Evolutionary conservation across 495 filamentous ascomycete species (phyloP), one percentile per base, ranked within the genome.

Genomic region (Penicillium pulvis): DNA sequence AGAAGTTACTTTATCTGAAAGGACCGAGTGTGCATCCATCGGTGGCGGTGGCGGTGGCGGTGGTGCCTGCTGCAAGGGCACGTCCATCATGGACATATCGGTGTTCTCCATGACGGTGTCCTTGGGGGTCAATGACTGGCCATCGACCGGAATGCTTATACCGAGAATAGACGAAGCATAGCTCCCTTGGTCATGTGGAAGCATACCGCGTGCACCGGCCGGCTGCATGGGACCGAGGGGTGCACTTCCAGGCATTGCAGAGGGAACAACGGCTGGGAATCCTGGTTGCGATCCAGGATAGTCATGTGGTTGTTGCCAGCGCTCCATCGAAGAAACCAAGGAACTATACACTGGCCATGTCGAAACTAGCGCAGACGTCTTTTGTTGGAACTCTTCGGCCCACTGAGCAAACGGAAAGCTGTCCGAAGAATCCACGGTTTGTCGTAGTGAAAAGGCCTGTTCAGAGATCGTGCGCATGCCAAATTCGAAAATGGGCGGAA

Each of bases 401-500:
- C 77, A 79, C 4, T 66, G 67, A 6, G 56, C 48, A 55, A 77
- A 78, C 4, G 77, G 73, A 45, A 78, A 79, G 1, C 60, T 59
- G 26, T 74, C 72, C 0, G 65, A 45, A 14, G 59, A 60, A 35
- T 77, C 73, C 20, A 70, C 60, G 9, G 60, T 69, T n/a, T 71
- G 67, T 17, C 69, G 71, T 36, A 77, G 55, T 6, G 64, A 62
- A 16, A 71, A 68, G 3, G 75, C 73, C 31, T 78, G 71, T 47
- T 78, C 71, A 2, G 67, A 58, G 6, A 79, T 76, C 6, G 75
- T 77, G 7, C 71, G 74, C 24, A 80, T 53, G 9, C 67, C 62
- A 17, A 75, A 65, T 53, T 80, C 77, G 23, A 81, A 81, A 5
- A 80, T 62, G 0, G 80, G 80, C 6, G 80, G 79, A 1, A 82